Evolutionary conservation across 192 early-diverging fungal species (phyloP).

Genomic region (Rhizophagus clarus): DNA sequence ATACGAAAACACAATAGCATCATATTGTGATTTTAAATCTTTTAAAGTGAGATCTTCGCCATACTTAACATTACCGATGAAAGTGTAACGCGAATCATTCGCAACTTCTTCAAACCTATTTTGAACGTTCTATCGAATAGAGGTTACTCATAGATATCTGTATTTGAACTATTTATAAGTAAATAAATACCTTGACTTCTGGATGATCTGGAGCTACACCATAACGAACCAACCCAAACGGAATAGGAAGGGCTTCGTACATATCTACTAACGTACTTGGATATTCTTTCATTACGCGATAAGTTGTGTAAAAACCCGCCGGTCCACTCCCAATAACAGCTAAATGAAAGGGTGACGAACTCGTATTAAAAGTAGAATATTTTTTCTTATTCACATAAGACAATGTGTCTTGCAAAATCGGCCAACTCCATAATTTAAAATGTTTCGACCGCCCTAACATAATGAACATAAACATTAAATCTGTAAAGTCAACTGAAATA

Average conservation of each 20-base stretch:
- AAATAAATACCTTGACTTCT: conserved; percentile 81
- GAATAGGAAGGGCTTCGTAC: conserved; percentile 82
- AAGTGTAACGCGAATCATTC: conserved; percentile 65
- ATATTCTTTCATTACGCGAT: conserved; percentile 69
- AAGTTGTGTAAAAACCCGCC: conserved; percentile 91
- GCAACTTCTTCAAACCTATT: conserved; percentile 84
- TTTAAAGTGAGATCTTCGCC: conserved; percentile 53
- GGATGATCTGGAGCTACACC: conserved; percentile 97
- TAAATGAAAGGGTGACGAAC: conserved; percentile 42
- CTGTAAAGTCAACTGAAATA: no score
- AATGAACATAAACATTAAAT: no score
- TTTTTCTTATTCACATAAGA: neutral
- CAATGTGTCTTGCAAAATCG: neutral
- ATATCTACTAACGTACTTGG: conserved; percentile 70
- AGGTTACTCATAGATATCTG: conserved; percentile 19
- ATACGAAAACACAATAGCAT: conserved; percentile 82
- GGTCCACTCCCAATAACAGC: conserved; percentile 80
- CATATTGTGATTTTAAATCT: conserved; percentile 63
- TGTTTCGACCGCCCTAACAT: neutral
- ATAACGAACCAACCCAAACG: conserved; percentile 89
- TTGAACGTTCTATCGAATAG: conserved; percentile 71
- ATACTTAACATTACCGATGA: conserved; percentile 79
- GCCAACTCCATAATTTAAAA: neutral
- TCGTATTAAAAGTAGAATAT: neutral
- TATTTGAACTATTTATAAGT: neutral